Percentiles rank a stretch among this genome's conserved stretches.
phyloP scores from a whole-genome alignment of 208 protist genomes.

The Leishmania aethiopica region DNA sequence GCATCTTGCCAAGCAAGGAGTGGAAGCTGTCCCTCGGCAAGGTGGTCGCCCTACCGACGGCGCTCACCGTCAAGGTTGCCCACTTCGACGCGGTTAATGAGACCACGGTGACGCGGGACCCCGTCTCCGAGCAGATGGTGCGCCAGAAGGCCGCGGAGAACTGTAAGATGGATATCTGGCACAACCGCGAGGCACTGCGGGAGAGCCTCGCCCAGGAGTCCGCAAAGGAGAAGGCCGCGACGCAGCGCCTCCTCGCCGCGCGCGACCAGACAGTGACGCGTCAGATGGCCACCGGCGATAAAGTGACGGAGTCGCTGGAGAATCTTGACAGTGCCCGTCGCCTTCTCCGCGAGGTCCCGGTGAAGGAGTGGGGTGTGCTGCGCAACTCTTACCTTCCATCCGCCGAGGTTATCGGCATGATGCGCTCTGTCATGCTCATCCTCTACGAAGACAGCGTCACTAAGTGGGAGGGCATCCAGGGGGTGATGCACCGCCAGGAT shows the following conservation, averaged over 20 bases:
- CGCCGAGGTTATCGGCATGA: constrained; percentile 33
- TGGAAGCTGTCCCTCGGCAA: constrained; percentile 68
- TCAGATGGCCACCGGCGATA: constrained; percentile 39
- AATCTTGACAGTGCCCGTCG: constrained; percentile 50
- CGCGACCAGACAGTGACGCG: constrained; percentile 55
- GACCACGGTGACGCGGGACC: constrained; percentile 34
- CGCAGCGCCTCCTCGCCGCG: constrained; percentile 49
- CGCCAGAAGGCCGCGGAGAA: constrained; percentile 41
- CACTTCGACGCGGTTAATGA: constrained; percentile 58
- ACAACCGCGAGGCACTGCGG: constrained; percentile 56
- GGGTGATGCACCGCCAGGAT: constrained; percentile 51
- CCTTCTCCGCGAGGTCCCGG: constrained; percentile 38
- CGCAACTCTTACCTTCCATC: constrained; percentile 35
- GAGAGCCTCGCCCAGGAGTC: constrained; percentile 43
- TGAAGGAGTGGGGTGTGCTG: constrained; percentile 62
- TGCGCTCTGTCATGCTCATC: constrained; percentile 67
- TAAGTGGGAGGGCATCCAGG: constrained; percentile 61
- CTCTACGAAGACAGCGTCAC: constrained; percentile 65
- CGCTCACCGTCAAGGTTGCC: constrained; percentile 57
- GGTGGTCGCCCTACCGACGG: constrained; percentile 58
- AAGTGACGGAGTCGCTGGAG: constrained; percentile 40
- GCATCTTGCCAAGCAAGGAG: constrained; percentile 47
- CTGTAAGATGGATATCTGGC: constrained; percentile 46
- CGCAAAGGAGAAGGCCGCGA: constrained; percentile 52
- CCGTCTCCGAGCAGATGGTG: constrained; percentile 49